Base-by-base conservation (phyloP, 495 filamentous ascomycete genomes). In the Podospora australis region DNA sequence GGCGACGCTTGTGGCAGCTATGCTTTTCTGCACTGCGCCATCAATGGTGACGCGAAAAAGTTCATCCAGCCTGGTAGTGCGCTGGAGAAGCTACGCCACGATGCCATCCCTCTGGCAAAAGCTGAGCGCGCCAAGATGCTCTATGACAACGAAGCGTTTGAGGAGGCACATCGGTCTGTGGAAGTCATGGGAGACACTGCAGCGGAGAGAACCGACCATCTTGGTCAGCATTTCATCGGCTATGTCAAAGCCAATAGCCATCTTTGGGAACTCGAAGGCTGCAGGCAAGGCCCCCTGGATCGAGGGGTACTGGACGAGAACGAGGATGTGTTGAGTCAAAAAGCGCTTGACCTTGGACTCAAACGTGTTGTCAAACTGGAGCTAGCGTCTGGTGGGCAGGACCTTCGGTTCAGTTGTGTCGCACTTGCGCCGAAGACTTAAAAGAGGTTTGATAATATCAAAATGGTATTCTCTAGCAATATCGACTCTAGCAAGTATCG, bases 1-100 rank as follows among this genome's bases (percentile, higher is more conserved):
- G 74, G 80, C 40, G 80, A 95, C 64, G 84, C 88, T 2, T 96
- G 90, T 67, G 90, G 90, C 1, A 75, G 88, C 39, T 90, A 92
- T 66, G 89, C 83, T 0, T 68, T 95, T 2, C 66, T 95, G 19
- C 89, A 95, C 68, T 79, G 81, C 46, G 79, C 90, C 6, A 67
- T 76, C 24, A 74, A 74, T 47, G 71, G 71, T 1, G 54, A 59
- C 2, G 78, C 88, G 1, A 63, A 71, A 4, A 46, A 65, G 22
- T 69, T 70, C 54, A 74, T 81, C 46, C 48, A 58, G n/a, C 56
- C 66, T 1, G 67, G 52, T 17, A 77, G 67, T 20, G 56, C 59
- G 39, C 63, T 77, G 2, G 68, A 65, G 14, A 56, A 64, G 46
- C 54, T 78, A 19, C 55, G 71, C 14, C 50, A 56, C 20, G 67